These are phyloP conservation scores for Flaveria sonorensis DNA, from an alignment of 129 eudicot genomes.

Conservation along the genomic window DNA sequence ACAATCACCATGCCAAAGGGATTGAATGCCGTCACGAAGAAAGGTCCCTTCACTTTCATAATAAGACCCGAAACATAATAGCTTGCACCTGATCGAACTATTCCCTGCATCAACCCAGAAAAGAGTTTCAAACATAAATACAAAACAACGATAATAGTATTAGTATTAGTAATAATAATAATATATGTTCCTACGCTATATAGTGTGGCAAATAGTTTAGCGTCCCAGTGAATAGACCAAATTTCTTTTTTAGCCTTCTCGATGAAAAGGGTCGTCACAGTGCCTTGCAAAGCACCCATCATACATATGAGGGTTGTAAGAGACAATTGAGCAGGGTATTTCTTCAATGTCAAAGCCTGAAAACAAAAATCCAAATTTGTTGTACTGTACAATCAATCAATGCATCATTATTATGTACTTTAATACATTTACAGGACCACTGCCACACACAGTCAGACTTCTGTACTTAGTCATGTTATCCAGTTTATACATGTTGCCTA, in stretches of 20 bases:
- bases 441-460: background rate
- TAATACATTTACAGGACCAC: background rate
- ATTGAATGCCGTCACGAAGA: constrained; percentile 63
- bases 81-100: constrained; percentile 56
- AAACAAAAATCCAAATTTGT: background rate
- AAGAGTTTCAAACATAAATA: background rate
- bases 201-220: constrained; percentile 55
- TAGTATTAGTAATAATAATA: background rate
- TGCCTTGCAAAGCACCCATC: constrained; percentile 61
- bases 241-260: constrained; percentile 52
- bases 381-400: background rate
- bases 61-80: constrained; percentile 56
- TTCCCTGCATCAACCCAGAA: constrained; percentile 44
- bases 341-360: constrained; percentile 68
- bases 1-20: constrained; percentile 65
- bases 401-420: constrained; percentile 14
- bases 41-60: constrained; percentile 61
- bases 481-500: too few species aligned
- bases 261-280: constrained; percentile 48
- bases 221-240: constrained; percentile 66
- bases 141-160: background rate
- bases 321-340: constrained; percentile 73
- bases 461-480: background rate
- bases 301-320: constrained; percentile 62
- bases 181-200: constrained; percentile 52